phyloP scores from a whole-genome alignment of 2,329 filamentous ascomycete genomes.

The Aspergillus ochraceus region DNA sequence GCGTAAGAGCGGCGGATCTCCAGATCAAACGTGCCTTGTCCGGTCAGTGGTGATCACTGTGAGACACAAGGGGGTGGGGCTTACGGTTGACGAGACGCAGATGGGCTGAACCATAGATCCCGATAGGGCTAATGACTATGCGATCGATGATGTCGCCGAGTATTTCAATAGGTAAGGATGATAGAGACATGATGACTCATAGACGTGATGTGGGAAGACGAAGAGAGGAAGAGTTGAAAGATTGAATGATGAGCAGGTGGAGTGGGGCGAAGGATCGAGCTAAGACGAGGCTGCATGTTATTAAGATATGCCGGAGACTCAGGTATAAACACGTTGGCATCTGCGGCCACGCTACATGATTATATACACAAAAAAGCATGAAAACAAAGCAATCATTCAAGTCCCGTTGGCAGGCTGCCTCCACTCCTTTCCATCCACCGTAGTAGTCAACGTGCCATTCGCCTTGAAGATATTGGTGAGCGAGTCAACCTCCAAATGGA shows the following conservation, averaged over 20 bases:
- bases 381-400: conserved; percentile 7
- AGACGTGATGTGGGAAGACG: neutral
- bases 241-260: neutral
- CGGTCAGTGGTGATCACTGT: neutral
- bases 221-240: no score
- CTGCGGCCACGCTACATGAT: no score
- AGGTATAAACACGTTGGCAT: no score
- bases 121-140: neutral
- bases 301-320: no score
- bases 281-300: neutral
- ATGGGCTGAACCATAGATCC: neutral
- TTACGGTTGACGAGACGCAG: neutral
- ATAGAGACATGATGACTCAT: neutral
- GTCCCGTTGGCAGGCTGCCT: conserved; percentile 41
- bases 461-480: conserved; percentile 43
- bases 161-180: neutral
- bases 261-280: neutral
- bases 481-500: conserved; percentile 42
- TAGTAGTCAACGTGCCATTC: conserved; percentile 43
- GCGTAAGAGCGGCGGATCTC: neutral
- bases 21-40: neutral
- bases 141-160: neutral
- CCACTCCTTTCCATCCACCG: conserved; percentile 37
- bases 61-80: neutral
- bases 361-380: no score